phyloP scores from a whole-genome alignment of 1,284 basidiomycete species.

The Apiotrichum veenhuisii region DNA sequence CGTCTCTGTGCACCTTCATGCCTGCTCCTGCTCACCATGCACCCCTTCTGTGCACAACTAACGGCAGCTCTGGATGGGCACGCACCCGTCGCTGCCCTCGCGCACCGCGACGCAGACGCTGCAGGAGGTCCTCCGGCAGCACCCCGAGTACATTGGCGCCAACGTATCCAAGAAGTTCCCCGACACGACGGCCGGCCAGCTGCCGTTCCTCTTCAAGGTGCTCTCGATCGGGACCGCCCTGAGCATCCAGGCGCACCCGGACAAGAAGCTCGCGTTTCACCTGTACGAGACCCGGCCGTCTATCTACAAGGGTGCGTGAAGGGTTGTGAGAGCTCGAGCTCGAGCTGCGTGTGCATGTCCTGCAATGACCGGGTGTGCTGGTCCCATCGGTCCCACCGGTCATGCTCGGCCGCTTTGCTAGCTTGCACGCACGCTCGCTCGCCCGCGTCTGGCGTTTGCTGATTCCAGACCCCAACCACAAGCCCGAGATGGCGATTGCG shows the following conservation, averaged over 20 bases:
- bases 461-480: constrained; percentile 38
- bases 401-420: neutral
- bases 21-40: neutral
- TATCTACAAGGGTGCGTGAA: constrained; percentile 83
- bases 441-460: too few relatives aligned
- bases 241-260: constrained; percentile 95
- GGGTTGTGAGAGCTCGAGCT: too few relatives aligned
- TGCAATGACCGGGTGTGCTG: too few relatives aligned
- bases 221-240: constrained; percentile 90
- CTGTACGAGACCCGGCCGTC: constrained; percentile 72
- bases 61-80: constrained; percentile 94
- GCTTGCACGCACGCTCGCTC: neutral
- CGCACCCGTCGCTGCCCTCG: constrained; percentile 84
- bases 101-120: constrained; percentile 58
- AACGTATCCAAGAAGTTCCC: constrained; percentile 62
- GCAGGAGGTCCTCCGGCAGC: constrained; percentile 60
- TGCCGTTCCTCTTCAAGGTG: constrained; percentile 92
- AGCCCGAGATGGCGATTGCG: constrained; percentile 96
- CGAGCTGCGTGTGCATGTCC: too few relatives aligned
- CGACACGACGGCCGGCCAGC: constrained; percentile 61
- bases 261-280: constrained; percentile 78
- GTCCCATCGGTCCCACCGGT: neutral
- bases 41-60: neutral
- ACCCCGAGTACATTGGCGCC: constrained; percentile 67
- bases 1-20: too few relatives aligned